phyloP scores from a whole-genome alignment of 2,329 filamentous ascomycete species.

The Penicillium verrucosum region DNA sequence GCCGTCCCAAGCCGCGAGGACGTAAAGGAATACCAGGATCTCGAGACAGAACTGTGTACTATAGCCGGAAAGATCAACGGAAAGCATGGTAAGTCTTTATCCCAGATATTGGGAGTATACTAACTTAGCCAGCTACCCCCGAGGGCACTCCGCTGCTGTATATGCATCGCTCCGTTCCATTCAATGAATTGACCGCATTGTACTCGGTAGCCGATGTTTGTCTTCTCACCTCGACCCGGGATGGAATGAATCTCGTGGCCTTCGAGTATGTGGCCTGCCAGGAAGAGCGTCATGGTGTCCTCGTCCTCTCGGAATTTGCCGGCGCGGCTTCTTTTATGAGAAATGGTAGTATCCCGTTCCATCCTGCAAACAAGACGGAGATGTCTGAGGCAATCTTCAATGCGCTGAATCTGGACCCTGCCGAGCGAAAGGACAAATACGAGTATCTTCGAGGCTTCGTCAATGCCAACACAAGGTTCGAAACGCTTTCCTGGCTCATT shows the following conservation, averaged over 20 bases:
- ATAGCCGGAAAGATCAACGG: conserved; percentile 92
- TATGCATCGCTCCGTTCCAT: conserved; percentile 87
- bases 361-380: conserved; percentile 94
- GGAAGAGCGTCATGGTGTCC: conserved; percentile 76
- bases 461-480: conserved; percentile 79
- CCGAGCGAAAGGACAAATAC: conserved; percentile 76
- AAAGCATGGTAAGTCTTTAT: conserved; percentile 61
- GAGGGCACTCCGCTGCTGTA: conserved; percentile 97
- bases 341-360: conserved; percentile 83
- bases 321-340: conserved; percentile 83
- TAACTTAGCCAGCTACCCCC: conserved; percentile 61
- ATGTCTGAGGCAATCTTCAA: conserved; percentile 82
- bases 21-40: conserved; percentile 92
- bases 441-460: conserved; percentile 84
- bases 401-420: conserved; percentile 79
- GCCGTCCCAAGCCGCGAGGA: conserved; percentile 81
- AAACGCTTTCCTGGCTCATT: not conserved
- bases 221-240: conserved; percentile 81
- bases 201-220: conserved; percentile 87
- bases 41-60: conserved; percentile 86
- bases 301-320: conserved; percentile 92
- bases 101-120: not conserved
- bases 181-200: conserved; percentile 87
- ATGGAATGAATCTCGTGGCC: conserved; percentile 96
- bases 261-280: conserved; percentile 97